Conservation (phyloP, 257 asterid species). For the Catharanthus roseus region DNA sequence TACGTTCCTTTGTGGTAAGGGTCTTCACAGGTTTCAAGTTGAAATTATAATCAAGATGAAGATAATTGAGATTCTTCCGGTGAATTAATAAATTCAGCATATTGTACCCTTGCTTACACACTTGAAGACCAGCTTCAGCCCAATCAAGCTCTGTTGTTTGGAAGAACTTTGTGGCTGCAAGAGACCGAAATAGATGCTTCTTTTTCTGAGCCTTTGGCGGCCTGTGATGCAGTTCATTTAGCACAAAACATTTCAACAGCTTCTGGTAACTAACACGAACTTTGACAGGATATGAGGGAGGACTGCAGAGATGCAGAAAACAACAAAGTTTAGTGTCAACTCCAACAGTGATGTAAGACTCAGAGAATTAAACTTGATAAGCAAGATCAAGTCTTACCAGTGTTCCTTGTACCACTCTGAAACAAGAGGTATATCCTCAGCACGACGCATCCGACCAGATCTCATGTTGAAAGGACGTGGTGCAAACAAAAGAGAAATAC, state of each 20-base stretch:
- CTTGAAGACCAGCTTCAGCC: constrained; percentile 99
- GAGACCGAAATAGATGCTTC: constrained; percentile 90
- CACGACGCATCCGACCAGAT: constrained; percentile 97
- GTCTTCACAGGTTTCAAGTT: constrained; percentile 98
- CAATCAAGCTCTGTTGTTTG: constrained; percentile 98
- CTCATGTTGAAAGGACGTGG: constrained; percentile 98
- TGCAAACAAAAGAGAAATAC: constrained; percentile 89
- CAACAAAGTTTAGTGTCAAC: constrained; percentile 4
- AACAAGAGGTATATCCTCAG: constrained; percentile 98
- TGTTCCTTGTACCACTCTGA: constrained; percentile 99
- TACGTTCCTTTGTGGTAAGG: constrained; percentile 93
- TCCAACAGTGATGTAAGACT: neutral
- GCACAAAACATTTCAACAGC: constrained; percentile 85
- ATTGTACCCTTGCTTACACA: constrained; percentile 97
- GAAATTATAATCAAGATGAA: constrained; percentile 93
- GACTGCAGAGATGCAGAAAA: constrained; percentile 39
- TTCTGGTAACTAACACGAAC: constrained; percentile 98
- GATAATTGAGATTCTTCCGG: constrained; percentile 87
- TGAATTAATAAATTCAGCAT: constrained; percentile 95
- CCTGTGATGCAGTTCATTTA: constrained; percentile 97
- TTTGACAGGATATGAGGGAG: constrained; percentile 96
- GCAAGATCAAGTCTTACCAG: constrained; percentile 44
- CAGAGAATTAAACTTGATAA: neutral
- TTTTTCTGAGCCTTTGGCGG: constrained; percentile 99
- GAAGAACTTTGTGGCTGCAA: constrained; percentile 92